These are phyloP conservation scores for Moesziomyces aphidis DNA, from an alignment of 1,284 basidiomycete species.

Conservation along the genomic window DNA sequence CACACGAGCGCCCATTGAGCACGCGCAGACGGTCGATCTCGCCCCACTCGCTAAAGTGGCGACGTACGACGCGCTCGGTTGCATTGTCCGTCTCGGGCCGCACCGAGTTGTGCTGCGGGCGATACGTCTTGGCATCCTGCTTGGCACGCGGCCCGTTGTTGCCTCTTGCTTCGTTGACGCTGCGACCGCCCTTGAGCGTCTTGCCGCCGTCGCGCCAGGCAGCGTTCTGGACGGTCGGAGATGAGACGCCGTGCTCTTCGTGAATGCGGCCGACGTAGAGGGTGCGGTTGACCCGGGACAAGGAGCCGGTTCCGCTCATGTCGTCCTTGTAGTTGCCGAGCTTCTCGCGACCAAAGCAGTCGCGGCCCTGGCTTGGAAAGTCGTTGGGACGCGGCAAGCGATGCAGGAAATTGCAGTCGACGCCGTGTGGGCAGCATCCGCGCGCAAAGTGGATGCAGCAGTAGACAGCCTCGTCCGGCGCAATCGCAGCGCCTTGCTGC, in stretches of 20 bases:
- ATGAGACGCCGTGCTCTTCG: conserved; percentile 57
- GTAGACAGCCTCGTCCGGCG: conserved; percentile 79
- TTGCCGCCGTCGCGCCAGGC: conserved; percentile 57
- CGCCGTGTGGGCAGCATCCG: conserved; percentile 94
- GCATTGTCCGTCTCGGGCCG: conserved; percentile 45
- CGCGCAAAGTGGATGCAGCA: conserved; percentile 95
- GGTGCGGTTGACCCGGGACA: conserved; percentile 92
- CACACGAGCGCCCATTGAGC: conserved; percentile 91
- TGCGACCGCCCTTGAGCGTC: conserved; percentile 53
- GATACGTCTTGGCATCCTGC: conserved; percentile 39
- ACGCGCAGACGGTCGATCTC: conserved; percentile 92
- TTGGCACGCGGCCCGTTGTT: conserved; percentile 20
- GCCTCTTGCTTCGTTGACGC: conserved; percentile 28
- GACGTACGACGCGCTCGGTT: conserved; percentile 58
- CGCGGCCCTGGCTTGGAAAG: conserved; percentile 89
- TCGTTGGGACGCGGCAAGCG: conserved; percentile 75
- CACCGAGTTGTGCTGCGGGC: conserved; percentile 50
- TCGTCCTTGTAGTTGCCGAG: conserved; percentile 97
- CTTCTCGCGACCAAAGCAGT: conserved; percentile 97
- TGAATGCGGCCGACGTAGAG: conserved; percentile 90
- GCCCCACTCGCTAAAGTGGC: conserved; percentile 97
- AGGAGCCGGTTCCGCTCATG: conserved; percentile 98
- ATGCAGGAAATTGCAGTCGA: conserved; percentile 96
- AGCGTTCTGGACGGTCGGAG: conserved; percentile 33
- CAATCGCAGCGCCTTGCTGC: conserved; percentile 19